Percentiles rank a stretch among this genome's conserved stretches.
These are phyloP conservation scores for Lachancea thermotolerans DNA, from an alignment of 805 yeast species.

Conservation along the genomic window DNA sequence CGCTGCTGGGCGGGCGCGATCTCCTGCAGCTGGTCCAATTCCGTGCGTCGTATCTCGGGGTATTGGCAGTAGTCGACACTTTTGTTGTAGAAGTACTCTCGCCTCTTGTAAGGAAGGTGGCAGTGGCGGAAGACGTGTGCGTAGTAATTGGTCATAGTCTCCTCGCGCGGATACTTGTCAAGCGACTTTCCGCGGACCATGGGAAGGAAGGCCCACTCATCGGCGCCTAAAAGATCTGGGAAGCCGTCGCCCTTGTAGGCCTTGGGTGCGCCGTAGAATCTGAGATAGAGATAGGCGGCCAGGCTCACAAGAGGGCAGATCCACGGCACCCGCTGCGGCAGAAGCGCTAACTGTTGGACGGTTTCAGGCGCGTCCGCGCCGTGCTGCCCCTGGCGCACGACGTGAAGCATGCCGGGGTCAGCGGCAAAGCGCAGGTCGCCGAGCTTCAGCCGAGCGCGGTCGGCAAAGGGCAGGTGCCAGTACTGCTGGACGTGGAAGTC, in stretches of 20 bases:
- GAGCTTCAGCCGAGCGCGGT: constrained; percentile 22
- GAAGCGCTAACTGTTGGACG: constrained; percentile 11
- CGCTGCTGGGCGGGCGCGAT: constrained; percentile 6
- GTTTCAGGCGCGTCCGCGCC: no score
- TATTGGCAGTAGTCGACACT: constrained; percentile 11
- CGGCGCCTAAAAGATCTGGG: constrained; percentile 18
- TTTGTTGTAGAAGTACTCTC: constrained; percentile 18
- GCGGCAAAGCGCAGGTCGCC: constrained; percentile 10
- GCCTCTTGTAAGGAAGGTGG: constrained; percentile 26
- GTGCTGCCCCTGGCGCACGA: no score
- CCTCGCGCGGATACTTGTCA: constrained; percentile 27
- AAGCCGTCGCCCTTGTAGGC: constrained; percentile 27
- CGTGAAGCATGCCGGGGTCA: not conserved
- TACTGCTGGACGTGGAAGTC: constrained; percentile 28
- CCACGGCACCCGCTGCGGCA: constrained; percentile 23
- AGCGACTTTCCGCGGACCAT: constrained; percentile 23
- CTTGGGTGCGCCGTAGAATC: constrained; percentile 27
- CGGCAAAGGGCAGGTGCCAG: constrained; percentile 18
- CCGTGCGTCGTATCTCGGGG: constrained; percentile 1
- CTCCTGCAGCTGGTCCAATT: constrained; percentile 2
- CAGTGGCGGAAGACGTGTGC: constrained; percentile 27
- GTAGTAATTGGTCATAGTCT: constrained; percentile 24
- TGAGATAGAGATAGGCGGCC: constrained; percentile 25
- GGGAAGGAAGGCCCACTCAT: constrained; percentile 20
- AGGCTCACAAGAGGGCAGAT: constrained; percentile 26